Base-by-base conservation (phyloP, 257 asterid genomes). In the Henckelia pumila region DNA sequence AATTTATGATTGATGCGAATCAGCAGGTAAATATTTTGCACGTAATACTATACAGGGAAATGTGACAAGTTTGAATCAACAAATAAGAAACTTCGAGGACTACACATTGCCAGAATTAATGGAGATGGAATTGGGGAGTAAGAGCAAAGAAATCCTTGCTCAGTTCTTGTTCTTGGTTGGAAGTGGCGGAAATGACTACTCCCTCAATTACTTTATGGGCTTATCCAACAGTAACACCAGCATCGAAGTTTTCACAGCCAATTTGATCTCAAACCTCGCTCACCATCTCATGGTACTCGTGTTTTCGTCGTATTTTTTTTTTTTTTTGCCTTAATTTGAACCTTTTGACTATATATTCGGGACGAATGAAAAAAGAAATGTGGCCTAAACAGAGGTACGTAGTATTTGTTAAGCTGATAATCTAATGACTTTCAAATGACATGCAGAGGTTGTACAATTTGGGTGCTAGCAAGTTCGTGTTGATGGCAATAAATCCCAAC, bases 141-240 rank as follows among this genome's bases (percentile, higher is more conserved):
- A 58, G 0, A 57, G 66, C 69, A 71, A 9, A 32, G 26, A 50
- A 56, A 56, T 56, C 47, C 32, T 82, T 25, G 53, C 80, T 2
- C 4, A 86, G 19, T 91, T 60, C 72, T 26, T 91, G 63, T 91
- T 88, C 78, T 77, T 88, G 68, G 85, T 91, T 24, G 91, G 87
- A 50, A 80, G 73, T 26, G 96, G 95, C n/a, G 96, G 96, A 59
- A 91, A 91, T 71, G 97, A 91, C 75, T 91, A 83, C 56, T 68
- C 89, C 23, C 75, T 81, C 8, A 86, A 86, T 70, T 91, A 83
- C 60, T 91, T 91, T 70, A 0, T 83, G 64, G 73, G 68, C 29
- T 13, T 70, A 69, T 64, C 71, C 65, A 55, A 57, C 30, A 56
- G n/a, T 6, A 80, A 82, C 79, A 75, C 79, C 70, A 83, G 76